A percentile compares a stretch with the other conserved stretches of the same genome.
phyloP scores from a whole-genome alignment of 345 rosid genomes.

The Orychophragmus violaceus region DNA sequence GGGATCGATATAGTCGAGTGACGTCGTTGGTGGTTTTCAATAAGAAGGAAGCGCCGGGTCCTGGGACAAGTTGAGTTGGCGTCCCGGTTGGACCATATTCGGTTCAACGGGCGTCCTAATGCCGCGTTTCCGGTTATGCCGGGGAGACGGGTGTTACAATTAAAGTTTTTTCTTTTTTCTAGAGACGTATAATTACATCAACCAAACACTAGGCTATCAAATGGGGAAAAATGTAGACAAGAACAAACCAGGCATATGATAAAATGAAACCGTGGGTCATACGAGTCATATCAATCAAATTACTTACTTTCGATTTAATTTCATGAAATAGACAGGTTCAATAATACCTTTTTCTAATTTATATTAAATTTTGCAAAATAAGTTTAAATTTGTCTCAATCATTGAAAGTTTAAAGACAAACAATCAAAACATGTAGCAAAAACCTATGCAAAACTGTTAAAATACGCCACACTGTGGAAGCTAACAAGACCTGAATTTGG shows the following conservation, averaged over 20 bases:
- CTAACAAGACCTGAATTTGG: neutral
- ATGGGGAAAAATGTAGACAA: neutral
- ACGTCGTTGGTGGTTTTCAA: no score
- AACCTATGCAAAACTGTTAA: neutral
- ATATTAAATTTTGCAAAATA: neutral
- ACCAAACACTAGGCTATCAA: conserved; percentile 1
- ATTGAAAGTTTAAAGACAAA: neutral
- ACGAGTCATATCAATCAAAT: neutral
- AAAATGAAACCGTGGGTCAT: conserved; percentile 1
- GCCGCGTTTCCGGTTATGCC: no score
- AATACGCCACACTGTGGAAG: neutral
- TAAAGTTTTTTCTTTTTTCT: no score
- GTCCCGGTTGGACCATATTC: no score
- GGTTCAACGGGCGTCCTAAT: no score
- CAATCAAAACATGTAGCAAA: neutral
- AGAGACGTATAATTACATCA: neutral
- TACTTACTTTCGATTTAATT: neutral
- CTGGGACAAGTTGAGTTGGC: no score
- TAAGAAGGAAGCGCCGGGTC: no score
- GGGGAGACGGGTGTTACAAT: no score
- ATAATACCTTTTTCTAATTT: neutral
- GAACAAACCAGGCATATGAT: neutral
- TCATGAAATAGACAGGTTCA: neutral
- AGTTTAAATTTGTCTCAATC: neutral
- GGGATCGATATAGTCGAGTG: no score